Evolutionary conservation across 2,329 filamentous ascomycete genomes (phyloP).

Genomic region (Pseudogymnoascus pannorum): DNA sequence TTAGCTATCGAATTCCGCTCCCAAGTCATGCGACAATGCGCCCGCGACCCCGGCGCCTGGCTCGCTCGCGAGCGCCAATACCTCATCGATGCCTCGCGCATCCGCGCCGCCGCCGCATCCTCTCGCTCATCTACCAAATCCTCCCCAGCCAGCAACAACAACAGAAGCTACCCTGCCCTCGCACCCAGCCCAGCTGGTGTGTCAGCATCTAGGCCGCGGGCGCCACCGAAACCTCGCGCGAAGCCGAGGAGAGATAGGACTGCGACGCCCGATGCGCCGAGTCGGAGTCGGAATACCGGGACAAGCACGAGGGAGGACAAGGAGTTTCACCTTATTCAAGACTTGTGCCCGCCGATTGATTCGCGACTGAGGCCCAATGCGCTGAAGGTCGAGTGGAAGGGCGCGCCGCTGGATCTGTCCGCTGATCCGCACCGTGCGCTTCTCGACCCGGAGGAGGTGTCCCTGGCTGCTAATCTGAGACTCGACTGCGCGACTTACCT

Average conservation of each 20-base stretch:
- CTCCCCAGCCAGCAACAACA: neutral
- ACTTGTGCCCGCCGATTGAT: constrained; percentile 63
- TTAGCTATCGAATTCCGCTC: constrained; percentile 46
- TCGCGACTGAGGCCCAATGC: constrained; percentile 59
- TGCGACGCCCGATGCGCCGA: constrained; percentile 23
- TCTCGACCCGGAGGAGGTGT: constrained; percentile 71
- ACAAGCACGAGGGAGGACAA: constrained; percentile 73
- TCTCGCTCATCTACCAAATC: neutral
- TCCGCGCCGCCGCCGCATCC: constrained; percentile 16
- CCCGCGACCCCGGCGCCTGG: constrained; percentile 23
- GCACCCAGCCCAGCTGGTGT: constrained; percentile 17
- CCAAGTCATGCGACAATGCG: constrained; percentile 36
- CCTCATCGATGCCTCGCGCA: constrained; percentile 21
- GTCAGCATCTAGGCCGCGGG: constrained; percentile 28
- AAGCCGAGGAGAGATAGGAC: constrained; percentile 24
- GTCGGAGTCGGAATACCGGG: constrained; percentile 31
- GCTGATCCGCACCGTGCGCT: constrained; percentile 61
- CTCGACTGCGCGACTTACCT: constrained; percentile 84
- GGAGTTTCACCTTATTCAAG: constrained; percentile 63
- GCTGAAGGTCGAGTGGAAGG: constrained; percentile 84
- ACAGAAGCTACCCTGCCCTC: constrained; percentile 22
- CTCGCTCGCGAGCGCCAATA: constrained; percentile 22
- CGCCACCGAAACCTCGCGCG: constrained; percentile 9
- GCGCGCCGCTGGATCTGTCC: constrained; percentile 66
- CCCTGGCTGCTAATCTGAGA: constrained; percentile 69